phyloP scores from a whole-genome alignment of 1,284 basidiomycete genomes.

The Trichosporon faecale region DNA sequence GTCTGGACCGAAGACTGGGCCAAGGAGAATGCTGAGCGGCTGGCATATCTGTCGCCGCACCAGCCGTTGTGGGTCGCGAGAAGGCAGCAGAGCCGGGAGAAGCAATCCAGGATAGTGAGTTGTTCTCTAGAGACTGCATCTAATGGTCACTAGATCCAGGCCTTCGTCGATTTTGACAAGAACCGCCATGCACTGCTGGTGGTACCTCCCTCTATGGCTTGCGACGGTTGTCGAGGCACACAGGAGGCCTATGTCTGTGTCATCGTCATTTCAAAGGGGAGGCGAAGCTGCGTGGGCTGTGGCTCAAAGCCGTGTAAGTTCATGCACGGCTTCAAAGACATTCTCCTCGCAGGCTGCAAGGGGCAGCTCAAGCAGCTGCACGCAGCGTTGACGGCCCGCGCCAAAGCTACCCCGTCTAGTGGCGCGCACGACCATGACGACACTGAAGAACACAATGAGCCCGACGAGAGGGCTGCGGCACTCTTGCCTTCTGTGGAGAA shows the following conservation, averaged over 20 bases:
- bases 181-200: background rate
- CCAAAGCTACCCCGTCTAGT: too few species aligned
- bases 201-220: background rate
- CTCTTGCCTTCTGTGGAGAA: too few species aligned
- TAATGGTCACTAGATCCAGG: background rate
- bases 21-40: background rate
- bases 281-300: background rate
- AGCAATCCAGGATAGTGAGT: background rate
- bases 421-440: too few species aligned
- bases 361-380: background rate
- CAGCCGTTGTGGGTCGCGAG: background rate
- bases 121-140: background rate
- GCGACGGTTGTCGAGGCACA: background rate
- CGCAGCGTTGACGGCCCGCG: too few species aligned
- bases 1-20: background rate
- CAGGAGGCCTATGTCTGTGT: background rate
- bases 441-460: too few species aligned
- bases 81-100: background rate
- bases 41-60: background rate
- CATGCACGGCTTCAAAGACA: background rate
- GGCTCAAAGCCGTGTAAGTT: background rate
- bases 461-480: too few species aligned
- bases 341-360: background rate
- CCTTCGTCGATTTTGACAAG: background rate
- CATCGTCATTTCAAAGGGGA: background rate